phyloP scores from a whole-genome alignment of 2,329 filamentous ascomycete species.

The Alternaria sp. region DNA sequence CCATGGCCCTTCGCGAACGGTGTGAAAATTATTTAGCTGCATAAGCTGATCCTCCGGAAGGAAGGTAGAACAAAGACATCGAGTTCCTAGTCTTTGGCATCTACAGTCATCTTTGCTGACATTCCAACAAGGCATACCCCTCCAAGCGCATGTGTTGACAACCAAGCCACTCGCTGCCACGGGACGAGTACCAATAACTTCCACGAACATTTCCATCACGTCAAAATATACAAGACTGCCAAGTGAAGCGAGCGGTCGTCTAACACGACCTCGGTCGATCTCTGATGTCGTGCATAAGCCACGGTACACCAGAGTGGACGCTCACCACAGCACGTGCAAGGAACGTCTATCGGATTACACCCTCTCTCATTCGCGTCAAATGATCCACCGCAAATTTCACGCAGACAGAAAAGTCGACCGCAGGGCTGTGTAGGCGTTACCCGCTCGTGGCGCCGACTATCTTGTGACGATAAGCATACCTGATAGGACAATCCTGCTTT shows the following conservation, averaged over 20 bases:
- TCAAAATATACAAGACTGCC: neutral
- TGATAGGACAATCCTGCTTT: neutral
- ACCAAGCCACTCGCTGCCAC: neutral
- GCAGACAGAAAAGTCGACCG: neutral
- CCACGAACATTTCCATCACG: neutral
- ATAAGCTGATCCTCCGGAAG: conserved; percentile 6
- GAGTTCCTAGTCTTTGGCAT: conserved; percentile 9
- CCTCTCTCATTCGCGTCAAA: conserved; percentile 10
- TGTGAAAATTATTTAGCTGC: conserved; percentile 27
- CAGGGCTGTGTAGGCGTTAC: neutral
- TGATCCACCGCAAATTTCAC: conserved; percentile 7
- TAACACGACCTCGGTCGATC: conserved; percentile 20
- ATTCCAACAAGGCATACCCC: neutral
- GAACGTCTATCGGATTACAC: conserved; percentile 16
- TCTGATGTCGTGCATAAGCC: conserved; percentile 35
- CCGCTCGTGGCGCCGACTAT: conserved; percentile 7
- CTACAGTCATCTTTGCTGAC: neutral
- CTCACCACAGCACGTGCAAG: conserved; percentile 16
- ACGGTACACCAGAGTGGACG: conserved; percentile 22
- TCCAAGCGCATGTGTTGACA: neutral
- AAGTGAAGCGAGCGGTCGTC: conserved; percentile 18
- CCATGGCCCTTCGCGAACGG: conserved; percentile 22
- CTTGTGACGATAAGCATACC: neutral
- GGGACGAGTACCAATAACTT: neutral
- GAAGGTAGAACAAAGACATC: conserved; percentile 22